Base-by-base conservation (phyloP, 1,139 yeast genomes). In the Pichia sp. region DNA sequence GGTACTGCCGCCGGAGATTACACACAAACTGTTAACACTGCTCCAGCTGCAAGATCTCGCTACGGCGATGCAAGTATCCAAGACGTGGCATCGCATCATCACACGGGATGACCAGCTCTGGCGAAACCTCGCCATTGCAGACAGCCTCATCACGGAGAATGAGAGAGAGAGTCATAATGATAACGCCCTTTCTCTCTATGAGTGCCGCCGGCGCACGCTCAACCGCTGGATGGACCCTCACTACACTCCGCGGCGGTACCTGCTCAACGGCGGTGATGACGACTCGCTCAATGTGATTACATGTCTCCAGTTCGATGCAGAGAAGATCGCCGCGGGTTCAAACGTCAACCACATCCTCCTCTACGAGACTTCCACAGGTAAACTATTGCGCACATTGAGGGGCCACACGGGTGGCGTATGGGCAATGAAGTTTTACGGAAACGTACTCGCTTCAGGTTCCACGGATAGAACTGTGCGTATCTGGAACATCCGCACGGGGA, bases 321-420 rank as follows among this genome's bases (percentile, higher is more conserved):
- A 87, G 42, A 81, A 80, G 52, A 84, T 91, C 36, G 82, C 91
- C 40, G 87, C 96, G 4, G 96, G 96, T 23, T 88, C 94, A 2
- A 97, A 88, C 51, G 96, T 86, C 49, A 75, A 75, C 47, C 73
- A 77, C 50, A 85, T 91, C 44, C 77, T 85, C 43, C 78, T 93
- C 9, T 87, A 86, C 56, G 80, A 83, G 47, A 77, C 96, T 3
- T 64, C 68, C 25, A 77, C 85, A 0, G 96, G 96, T 5, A 64
- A 65, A 32, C 64, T 80, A 31, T 52, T 81, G n/a, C 67, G 75
- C 33, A 80, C 83, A 3, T 66, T 91, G 35, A 68, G 71, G 37
- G 97, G 96, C 11, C 98, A 91, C 53, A 94, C 84, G 41, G 97
- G 97, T 32, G 98, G 98, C 20, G 98, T 93, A 9, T 91, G 99